Percentiles rank a stretch among this genome's conserved stretches.
These are phyloP conservation scores for Cutaneotrichosporon sp. DNA, from an alignment of 1,284 basidiomycete species.

Conservation along the genomic window DNA sequence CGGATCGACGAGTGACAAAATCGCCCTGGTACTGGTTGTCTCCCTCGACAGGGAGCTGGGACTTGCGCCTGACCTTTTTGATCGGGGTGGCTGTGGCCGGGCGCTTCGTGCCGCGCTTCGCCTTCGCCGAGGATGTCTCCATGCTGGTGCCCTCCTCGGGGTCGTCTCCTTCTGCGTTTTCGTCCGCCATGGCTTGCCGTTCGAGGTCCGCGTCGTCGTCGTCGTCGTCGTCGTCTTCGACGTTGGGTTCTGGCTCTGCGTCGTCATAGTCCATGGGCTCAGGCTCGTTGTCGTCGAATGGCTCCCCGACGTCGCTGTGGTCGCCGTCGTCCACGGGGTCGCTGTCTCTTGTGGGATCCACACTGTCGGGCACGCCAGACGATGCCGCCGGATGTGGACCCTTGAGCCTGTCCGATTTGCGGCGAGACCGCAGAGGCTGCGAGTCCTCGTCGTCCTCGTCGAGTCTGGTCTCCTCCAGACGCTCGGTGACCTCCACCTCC, in stretches of 20 bases:
- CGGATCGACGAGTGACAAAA: constrained; percentile 65
- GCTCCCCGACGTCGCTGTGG: constrained; percentile 6
- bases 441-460: constrained; percentile 18
- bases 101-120: neutral
- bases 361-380: neutral
- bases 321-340: constrained; percentile 21
- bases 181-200: constrained; percentile 9
- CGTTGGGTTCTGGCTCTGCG: constrained; percentile 15
- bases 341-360: neutral
- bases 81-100: neutral
- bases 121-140: neutral
- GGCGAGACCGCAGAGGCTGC: constrained; percentile 4
- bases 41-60: constrained; percentile 6
- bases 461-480: neutral
- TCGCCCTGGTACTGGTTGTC: constrained; percentile 56
- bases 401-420: constrained; percentile 1
- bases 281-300: no score
- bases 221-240: constrained; percentile 4
- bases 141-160: neutral
- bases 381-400: neutral
- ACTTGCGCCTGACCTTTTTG: constrained; percentile 15
- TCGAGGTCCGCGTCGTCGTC: constrained; percentile 10
- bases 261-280: constrained; percentile 24
- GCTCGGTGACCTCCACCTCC: neutral
- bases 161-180: constrained; percentile 1